These are phyloP conservation scores for Bruguiera gymnorhiza DNA, from an alignment of 345 rosid genomes.

Conservation along the genomic window DNA sequence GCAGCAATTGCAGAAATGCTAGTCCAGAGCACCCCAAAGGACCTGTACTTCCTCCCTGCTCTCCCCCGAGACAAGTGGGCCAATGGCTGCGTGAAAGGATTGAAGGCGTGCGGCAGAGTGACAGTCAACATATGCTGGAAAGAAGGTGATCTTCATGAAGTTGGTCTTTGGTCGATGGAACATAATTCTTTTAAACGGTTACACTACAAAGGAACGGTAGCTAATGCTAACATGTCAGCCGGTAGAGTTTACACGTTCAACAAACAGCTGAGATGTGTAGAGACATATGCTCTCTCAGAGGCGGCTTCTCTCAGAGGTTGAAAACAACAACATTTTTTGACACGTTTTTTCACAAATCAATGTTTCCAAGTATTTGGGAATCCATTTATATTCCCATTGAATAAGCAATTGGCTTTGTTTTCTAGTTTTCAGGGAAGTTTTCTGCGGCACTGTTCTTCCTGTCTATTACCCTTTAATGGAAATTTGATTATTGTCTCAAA, in stretches of 20 bases:
- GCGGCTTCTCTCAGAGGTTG: background rate
- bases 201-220: conserved; percentile 51
- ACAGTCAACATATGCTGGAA: conserved; percentile 67
- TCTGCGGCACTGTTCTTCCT: no score
- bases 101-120: conserved; percentile 76
- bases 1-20: conserved; percentile 84
- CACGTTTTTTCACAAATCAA: no score
- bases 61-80: conserved; percentile 81
- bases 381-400: no score
- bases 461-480: no score
- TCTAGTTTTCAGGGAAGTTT: no score
- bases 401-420: no score
- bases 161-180: conserved; percentile 47
- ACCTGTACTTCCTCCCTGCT: conserved; percentile 78
- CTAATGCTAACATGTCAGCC: conserved; percentile 32
- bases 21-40: conserved; percentile 72
- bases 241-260: conserved; percentile 51
- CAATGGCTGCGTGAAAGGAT: conserved; percentile 62
- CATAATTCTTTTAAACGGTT: conserved; percentile 34
- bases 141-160: conserved; percentile 69
- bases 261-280: conserved; percentile 40
- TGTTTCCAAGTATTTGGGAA: no score
- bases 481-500: no score
- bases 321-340: background rate
- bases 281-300: conserved; percentile 8